Evolutionary conservation across 2,329 filamentous ascomycete species (phyloP).

Genomic region (Microascus cirrosus): DNA sequence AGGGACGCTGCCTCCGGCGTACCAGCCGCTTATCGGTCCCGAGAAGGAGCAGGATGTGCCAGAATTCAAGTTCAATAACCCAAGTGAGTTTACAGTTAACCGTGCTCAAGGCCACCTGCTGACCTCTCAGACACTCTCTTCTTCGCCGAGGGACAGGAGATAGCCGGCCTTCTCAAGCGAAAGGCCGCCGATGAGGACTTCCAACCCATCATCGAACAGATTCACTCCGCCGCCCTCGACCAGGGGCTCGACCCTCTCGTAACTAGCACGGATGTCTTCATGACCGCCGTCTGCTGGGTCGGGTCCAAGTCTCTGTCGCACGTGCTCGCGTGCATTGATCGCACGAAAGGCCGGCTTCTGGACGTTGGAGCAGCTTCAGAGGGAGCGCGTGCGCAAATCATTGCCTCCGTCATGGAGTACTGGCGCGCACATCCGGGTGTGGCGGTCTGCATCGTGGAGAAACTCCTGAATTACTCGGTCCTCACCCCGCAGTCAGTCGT

Average conservation of each 20-base stretch:
- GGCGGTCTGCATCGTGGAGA: conserved; percentile 87
- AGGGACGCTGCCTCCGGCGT: conserved; percentile 78
- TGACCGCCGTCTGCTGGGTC: conserved; percentile 86
- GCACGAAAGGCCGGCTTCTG: conserved; percentile 80
- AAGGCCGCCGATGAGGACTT: conserved; percentile 82
- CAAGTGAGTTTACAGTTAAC: conserved; percentile 42
- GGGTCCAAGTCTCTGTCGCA: conserved; percentile 95
- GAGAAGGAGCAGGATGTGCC: conserved; percentile 94
- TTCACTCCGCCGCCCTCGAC: conserved; percentile 67
- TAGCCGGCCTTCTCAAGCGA: conserved; percentile 67
- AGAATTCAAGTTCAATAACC: conserved; percentile 78
- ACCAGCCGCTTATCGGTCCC: conserved; percentile 68
- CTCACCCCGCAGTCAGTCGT: conserved; percentile 76
- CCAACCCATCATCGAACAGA: conserved; percentile 66
- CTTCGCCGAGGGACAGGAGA: conserved; percentile 69
- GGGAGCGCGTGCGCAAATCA: conserved; percentile 73
- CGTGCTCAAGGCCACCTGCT: neutral
- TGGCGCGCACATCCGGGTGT: conserved; percentile 90
- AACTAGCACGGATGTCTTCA: conserved; percentile 84
- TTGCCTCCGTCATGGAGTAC: conserved; percentile 81
- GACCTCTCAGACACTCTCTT: conserved; percentile 62
- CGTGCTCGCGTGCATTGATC: conserved; percentile 89
- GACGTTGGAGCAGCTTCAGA: conserved; percentile 67
- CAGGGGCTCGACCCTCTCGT: conserved; percentile 68
- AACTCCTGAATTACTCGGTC: conserved; percentile 94